Conservation (phyloP, 768 basidiomycete species). For the Trametes sanguinea region DNA sequence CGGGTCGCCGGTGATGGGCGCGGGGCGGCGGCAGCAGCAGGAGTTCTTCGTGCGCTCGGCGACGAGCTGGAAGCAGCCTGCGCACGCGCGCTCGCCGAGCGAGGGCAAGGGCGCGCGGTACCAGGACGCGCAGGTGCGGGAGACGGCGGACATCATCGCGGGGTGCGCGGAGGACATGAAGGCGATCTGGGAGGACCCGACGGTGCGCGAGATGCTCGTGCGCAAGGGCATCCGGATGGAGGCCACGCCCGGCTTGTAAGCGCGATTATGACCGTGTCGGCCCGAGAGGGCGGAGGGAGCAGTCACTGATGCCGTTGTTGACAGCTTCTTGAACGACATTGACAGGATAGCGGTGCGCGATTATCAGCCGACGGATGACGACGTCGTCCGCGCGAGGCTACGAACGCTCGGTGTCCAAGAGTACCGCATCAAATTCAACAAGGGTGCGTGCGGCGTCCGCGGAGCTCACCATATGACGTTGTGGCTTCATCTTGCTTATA, state of each 20-base stretch:
- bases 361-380: conserved; percentile 73
- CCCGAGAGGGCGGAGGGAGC: no score
- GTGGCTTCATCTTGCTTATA: not conserved
- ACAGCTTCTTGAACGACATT: conserved; percentile 71
- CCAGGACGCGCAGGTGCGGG: conserved; percentile 43
- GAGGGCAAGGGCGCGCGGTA: conserved; percentile 10
- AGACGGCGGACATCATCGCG: conserved; percentile 58
- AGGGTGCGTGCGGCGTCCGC: conserved; percentile 46
- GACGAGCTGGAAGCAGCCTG: conserved; percentile 31
- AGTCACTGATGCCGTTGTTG: not conserved
- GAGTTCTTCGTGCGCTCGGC: conserved; percentile 36
- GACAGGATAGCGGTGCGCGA: conserved; percentile 62
- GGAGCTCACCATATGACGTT: not conserved
- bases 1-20: conserved; percentile 11
- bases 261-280: conserved; percentile 13
- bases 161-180: conserved; percentile 68
- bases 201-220: conserved; percentile 62
- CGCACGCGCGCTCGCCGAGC: conserved; percentile 14
- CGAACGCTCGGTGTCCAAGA: conserved; percentile 81
- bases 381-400: conserved; percentile 79
- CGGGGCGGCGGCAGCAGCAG: conserved; percentile 13
- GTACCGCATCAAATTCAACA: conserved; percentile 65
- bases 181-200: conserved; percentile 65
- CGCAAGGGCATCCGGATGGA: conserved; percentile 55
- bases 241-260: conserved; percentile 75